Evolutionary conservation across 2,329 filamentous ascomycete species (phyloP).

Genomic region (Penicillium sp.): DNA sequence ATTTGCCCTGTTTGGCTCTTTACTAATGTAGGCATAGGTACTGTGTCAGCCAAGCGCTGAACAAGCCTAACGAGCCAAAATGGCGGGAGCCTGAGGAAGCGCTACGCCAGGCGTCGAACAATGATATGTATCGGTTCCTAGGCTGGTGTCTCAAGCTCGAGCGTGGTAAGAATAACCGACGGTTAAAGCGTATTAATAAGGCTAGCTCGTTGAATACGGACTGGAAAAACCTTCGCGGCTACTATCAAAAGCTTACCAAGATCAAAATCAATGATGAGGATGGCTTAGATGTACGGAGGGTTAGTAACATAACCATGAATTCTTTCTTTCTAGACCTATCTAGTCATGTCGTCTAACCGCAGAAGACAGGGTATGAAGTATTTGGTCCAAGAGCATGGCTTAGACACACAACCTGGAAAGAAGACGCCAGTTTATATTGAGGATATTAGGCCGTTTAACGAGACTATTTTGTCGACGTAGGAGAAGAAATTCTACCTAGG

Average conservation of each 20-base stretch:
- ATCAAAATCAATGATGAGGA: conserved; percentile 18
- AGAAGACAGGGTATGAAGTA: conserved; percentile 3
- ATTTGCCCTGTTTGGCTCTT: neutral
- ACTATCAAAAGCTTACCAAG: conserved; percentile 26
- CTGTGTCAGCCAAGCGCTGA: neutral
- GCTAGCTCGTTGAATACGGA: conserved; percentile 23
- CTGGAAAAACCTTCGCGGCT: conserved; percentile 23
- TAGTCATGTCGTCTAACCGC: neutral
- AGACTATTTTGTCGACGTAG: conserved; percentile 4
- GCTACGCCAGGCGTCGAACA: neutral
- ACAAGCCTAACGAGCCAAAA: neutral
- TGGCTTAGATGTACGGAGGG: conserved; percentile 16
- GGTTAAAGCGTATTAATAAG: conserved; percentile 18
- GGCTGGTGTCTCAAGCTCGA: neutral
- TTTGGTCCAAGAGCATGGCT: conserved; percentile 2
- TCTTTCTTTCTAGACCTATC: neutral
- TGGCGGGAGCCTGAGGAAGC: neutral
- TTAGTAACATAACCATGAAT: neutral
- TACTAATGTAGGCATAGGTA: neutral
- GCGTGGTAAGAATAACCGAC: neutral
- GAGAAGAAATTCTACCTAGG: conserved; percentile 6
- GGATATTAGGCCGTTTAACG: neutral
- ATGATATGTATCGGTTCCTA: neutral
- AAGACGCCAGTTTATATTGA: conserved; percentile 2
- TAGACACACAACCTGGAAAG: neutral